These are phyloP conservation scores for Viridothelium virens DNA, from an alignment of 495 filamentous ascomycete genomes.

Conservation along the genomic window DNA sequence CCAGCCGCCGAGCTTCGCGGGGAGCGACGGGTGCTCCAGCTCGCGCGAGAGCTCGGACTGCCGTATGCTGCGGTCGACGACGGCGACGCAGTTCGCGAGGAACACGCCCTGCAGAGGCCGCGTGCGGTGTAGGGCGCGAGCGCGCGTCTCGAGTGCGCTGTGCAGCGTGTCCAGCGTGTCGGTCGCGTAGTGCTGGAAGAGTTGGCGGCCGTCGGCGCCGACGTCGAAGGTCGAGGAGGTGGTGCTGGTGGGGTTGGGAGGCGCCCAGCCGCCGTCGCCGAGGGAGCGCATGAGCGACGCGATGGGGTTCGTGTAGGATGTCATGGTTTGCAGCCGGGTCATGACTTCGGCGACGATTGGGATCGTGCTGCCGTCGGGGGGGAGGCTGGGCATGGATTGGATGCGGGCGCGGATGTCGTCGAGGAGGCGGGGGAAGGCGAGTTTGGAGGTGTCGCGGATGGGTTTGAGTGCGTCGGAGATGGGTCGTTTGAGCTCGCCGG, in stretches of 20 bases:
- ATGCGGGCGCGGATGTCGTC: constrained; percentile 76
- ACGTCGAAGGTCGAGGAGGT: constrained; percentile 62
- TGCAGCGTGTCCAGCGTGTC: constrained; percentile 81
- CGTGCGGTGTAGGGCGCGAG: constrained; percentile 63
- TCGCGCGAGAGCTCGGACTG: constrained; percentile 69
- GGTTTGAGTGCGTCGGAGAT: constrained; percentile 81
- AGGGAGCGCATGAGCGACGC: constrained; percentile 84
- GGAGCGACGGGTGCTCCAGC: too few relatives aligned
- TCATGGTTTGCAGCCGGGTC: constrained; percentile 77
- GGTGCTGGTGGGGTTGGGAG: constrained; percentile 40
- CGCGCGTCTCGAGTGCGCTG: constrained; percentile 65
- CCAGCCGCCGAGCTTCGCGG: constrained; percentile 65
- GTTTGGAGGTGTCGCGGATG: constrained; percentile 83
- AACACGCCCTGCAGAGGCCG: constrained; percentile 80
- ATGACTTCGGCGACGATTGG: constrained; percentile 78
- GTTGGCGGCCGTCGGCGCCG: constrained; percentile 76
- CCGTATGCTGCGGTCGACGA: constrained; percentile 78
- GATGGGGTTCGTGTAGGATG: constrained; percentile 77
- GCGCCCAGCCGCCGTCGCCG: constrained; percentile 93
- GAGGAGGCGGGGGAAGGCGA: constrained; percentile 72
- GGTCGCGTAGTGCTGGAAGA: constrained; percentile 79
- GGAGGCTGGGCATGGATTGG: constrained; percentile 53
- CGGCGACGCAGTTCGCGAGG: constrained; percentile 77
- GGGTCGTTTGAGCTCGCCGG: constrained; percentile 74
- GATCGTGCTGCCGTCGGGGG: constrained; percentile 68